Evolutionary conservation across 2,329 filamentous ascomycete genomes (phyloP).

Genomic region (Talaromyces islandicus): DNA sequence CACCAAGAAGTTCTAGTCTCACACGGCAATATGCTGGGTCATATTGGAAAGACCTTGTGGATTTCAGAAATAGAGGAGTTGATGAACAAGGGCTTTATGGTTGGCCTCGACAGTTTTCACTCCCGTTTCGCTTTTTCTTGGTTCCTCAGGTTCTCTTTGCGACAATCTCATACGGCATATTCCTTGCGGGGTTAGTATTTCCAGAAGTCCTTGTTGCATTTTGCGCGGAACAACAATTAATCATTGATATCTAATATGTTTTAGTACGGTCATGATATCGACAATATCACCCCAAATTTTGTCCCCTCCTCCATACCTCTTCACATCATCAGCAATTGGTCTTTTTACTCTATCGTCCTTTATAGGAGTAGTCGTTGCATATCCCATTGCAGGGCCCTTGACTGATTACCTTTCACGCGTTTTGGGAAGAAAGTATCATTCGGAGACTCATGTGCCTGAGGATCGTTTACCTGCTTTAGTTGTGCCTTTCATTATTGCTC

Average conservation of each 20-base stretch:
- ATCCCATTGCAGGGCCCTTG: slow-evolving; percentile 33
- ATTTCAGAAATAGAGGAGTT: slow-evolving; percentile 18
- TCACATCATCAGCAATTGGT: slow-evolving; percentile 20
- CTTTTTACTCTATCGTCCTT: slow-evolving; percentile 29
- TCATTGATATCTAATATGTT: slow-evolving; percentile 3
- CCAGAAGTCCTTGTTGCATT: not conserved
- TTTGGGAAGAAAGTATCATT: slow-evolving; percentile 25
- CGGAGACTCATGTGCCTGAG: slow-evolving; percentile 33
- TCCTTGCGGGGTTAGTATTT: slow-evolving; percentile 20
- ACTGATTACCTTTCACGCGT: slow-evolving; percentile 34
- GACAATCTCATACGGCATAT: slow-evolving; percentile 22
- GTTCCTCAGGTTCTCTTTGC: slow-evolving; percentile 20
- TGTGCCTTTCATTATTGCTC: slow-evolving; percentile 31
- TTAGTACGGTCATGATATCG: slow-evolving; percentile 15
- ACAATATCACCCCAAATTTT: slow-evolving; percentile 22
- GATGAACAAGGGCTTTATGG: slow-evolving; percentile 12
- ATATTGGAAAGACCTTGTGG: slow-evolving; percentile 25
- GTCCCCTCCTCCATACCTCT: slow-evolving; percentile 26
- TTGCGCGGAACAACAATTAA: not conserved
- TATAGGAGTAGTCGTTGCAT: slow-evolving; percentile 33
- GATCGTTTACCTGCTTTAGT: slow-evolving; percentile 34
- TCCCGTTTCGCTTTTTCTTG: slow-evolving; percentile 20
- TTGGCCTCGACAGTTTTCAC: slow-evolving; percentile 12
- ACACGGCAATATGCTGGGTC: slow-evolving; percentile 17
- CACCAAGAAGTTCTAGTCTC: slow-evolving; percentile 7